phyloP scores from a whole-genome alignment of 2,329 filamentous ascomycete species.

The Ceratocystis cacaofunesta region DNA sequence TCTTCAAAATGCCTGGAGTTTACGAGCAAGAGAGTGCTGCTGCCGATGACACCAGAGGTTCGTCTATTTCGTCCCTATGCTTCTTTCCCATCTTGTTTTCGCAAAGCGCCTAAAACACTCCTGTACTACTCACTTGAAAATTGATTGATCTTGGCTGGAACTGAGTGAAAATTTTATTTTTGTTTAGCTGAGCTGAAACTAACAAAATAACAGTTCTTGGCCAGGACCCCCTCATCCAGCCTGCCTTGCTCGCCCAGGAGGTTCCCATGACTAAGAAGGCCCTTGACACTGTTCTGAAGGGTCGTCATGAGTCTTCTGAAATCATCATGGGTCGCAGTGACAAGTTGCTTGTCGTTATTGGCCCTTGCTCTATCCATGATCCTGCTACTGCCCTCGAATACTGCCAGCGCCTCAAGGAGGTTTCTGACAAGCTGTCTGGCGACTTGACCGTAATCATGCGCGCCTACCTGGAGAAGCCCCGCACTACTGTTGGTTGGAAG shows the following conservation, averaged over 20 bases:
- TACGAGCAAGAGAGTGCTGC: conserved; percentile 23
- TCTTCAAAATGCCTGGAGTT: conserved; percentile 24
- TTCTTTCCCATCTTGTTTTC: background rate
- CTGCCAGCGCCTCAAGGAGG: conserved; percentile 57
- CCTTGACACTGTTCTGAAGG: conserved; percentile 44
- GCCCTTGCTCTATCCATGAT: conserved; percentile 95
- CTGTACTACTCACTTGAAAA: background rate
- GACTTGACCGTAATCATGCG: conserved; percentile 94
- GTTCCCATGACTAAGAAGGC: conserved; percentile 48
- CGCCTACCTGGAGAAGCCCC: conserved; percentile 96
- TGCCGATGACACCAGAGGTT: conserved; percentile 28
- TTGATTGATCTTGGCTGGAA: too few relatives aligned
- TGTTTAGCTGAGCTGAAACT: background rate
- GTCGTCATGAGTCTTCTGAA: conserved; percentile 50
- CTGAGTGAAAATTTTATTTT: background rate
- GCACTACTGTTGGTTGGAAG: conserved; percentile 98
- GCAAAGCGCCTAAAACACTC: background rate
- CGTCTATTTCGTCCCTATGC: conserved; percentile 17
- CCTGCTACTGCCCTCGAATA: conserved; percentile 80
- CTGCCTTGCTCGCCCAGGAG: conserved; percentile 89
- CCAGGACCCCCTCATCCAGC: conserved; percentile 84
- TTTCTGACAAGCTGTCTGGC: conserved; percentile 63
- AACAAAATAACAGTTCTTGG: conserved; percentile 47
- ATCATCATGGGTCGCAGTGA: conserved; percentile 46
- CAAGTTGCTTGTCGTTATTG: conserved; percentile 73